Evolutionary conservation across 2,329 filamentous ascomycete genomes (phyloP).

Genomic region (Neonectria neomacrospora): DNA sequence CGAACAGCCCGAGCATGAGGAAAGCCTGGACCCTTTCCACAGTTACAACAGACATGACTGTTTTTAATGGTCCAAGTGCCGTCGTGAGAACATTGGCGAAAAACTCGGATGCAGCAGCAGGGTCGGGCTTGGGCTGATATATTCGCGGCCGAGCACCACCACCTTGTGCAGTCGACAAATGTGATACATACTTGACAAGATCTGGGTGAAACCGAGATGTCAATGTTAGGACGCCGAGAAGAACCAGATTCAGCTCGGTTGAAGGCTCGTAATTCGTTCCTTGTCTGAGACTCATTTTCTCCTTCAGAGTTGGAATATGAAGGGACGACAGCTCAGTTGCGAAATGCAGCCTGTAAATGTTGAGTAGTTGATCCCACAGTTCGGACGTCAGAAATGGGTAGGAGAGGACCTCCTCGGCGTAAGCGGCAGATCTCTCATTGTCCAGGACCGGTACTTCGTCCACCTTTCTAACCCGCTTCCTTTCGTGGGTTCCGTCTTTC

Average conservation of each 20-base stretch:
- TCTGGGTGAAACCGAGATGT: constrained; percentile 75
- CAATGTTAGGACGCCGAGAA: constrained; percentile 74
- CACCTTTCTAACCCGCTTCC: constrained; percentile 59
- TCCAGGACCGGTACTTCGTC: constrained; percentile 56
- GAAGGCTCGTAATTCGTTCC: constrained; percentile 49
- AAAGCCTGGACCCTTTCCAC: constrained; percentile 74
- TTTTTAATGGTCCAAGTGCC: constrained; percentile 60
- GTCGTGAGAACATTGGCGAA: constrained; percentile 69
- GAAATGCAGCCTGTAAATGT: constrained; percentile 77
- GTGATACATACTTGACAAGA: constrained; percentile 65
- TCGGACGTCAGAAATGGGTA: constrained; percentile 70
- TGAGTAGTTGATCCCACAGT: constrained; percentile 76
- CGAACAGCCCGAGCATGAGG: constrained; percentile 77
- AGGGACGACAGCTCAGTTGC: constrained; percentile 78
- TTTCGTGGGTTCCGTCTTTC: constrained; percentile 58
- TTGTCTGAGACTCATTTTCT: constrained; percentile 58
- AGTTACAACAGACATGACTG: constrained; percentile 61
- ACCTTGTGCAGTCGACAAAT: constrained; percentile 50
- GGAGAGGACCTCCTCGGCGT: constrained; percentile 70
- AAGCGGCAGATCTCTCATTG: constrained; percentile 48
- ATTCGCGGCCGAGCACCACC: constrained; percentile 50
- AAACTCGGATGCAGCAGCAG: constrained; percentile 69
- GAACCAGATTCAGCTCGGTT: constrained; percentile 65
- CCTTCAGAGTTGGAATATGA: constrained; percentile 72
- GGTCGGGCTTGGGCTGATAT: constrained; percentile 55